Base-by-base conservation (phyloP, 345 rosid genomes). In the Abelmoschus esculentus region DNA sequence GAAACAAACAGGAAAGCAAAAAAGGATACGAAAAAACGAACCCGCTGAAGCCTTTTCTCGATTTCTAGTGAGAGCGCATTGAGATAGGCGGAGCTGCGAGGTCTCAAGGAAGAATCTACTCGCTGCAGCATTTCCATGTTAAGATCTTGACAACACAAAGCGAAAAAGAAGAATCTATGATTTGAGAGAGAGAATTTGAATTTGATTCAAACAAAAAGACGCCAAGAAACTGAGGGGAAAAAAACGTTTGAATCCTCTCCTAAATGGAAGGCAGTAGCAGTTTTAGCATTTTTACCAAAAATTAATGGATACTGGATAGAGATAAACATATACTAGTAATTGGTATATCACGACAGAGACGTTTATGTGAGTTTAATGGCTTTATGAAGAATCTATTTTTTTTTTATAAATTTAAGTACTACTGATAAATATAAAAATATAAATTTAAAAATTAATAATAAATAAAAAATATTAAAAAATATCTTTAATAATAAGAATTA, bases 31-130 rank as follows among this genome's bases (percentile, higher is more conserved):
- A 47, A 10, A 31, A 29, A 67, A 67, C 88, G 58, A 73, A 96
- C 98, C 87, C 88, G 86, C 28, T 90, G 92, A 67, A 96, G 99
- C 81, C 89, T 96, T 83, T 58, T 92, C 86, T 87, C 89, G 72
- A 96, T 92, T 80, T 96, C 86, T 2, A 58, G 86, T 6, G 97
- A 84, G 71, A 93, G 93, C 17, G 93, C 96, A 78, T 84, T 75
- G 15, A 84, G 86, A 79, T 83, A 85, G 76, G 89, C 86, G 36
- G 90, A 85, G 72, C 85, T 80, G 53, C 86, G 87, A 76, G 85
- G 79, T 68, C 80, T 73, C 44, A 86, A 72, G 52, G 88, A 77
- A 76, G 72, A 69, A 76, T 46, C 44, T 28, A 13, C 10, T 55
- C 29, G 36, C 36, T 76, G 74, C 67, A 78, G 71, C 91, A 89